Conservation (phyloP, 2,329 filamentous ascomycete species). For the Fusarium burgessii region DNA sequence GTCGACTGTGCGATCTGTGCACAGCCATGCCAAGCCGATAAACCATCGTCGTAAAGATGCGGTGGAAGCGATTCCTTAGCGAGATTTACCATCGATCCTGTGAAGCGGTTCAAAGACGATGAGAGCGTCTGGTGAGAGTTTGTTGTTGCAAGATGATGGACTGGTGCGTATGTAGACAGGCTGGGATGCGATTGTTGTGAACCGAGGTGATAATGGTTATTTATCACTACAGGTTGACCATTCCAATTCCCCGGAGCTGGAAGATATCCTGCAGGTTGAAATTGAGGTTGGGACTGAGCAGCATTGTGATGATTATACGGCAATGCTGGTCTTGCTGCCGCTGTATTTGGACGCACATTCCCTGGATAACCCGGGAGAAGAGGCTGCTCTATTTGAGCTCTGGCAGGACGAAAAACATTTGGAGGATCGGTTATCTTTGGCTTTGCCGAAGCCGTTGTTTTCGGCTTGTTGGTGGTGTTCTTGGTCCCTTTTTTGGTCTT, state of each 20-base stretch:
- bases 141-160: not conserved
- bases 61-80: constrained; percentile 56
- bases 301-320: constrained; percentile 40
- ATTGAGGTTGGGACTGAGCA: constrained; percentile 41
- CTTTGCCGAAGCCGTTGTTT: not conserved
- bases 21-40: constrained; percentile 56
- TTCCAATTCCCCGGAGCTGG: constrained; percentile 42
- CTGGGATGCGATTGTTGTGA: constrained; percentile 10
- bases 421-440: constrained; percentile 21
- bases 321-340: not conserved
- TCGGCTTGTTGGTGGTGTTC: not conserved
- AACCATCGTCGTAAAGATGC: constrained; percentile 57
- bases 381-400: not conserved
- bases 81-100: constrained; percentile 58
- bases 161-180: not conserved
- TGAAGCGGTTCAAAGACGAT: constrained; percentile 50
- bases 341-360: not conserved
- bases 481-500: constrained; percentile 17
- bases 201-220: constrained; percentile 63
- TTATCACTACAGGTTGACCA: constrained; percentile 60
- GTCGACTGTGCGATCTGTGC: constrained; percentile 60
- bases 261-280: constrained; percentile 42
- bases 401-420: constrained; percentile 11
- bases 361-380: not conserved
- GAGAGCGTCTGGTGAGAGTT: constrained; percentile 25